Conservation (phyloP, 1,284 basidiomycete genomes). For the Cryptococcus sp. region DNA sequence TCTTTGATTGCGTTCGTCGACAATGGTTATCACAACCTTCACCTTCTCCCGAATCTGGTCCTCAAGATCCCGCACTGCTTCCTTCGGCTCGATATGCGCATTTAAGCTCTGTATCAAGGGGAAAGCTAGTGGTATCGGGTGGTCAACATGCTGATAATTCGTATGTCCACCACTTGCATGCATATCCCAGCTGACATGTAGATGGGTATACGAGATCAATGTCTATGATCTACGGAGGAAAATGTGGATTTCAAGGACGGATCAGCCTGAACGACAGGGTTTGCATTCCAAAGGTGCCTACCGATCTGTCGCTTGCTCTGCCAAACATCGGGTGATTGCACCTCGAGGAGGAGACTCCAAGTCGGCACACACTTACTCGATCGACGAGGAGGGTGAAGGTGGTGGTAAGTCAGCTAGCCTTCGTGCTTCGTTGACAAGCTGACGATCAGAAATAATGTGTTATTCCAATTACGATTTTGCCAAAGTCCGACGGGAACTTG, state of each 20-base stretch:
- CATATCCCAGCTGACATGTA: constrained; percentile 49
- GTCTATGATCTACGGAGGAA: constrained; percentile 70
- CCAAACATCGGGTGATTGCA: constrained; percentile 60
- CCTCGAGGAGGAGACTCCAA: constrained; percentile 47
- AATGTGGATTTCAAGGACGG: constrained; percentile 67
- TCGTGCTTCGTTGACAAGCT: constrained; percentile 38
- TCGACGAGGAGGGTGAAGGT: constrained; percentile 41
- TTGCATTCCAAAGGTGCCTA: constrained; percentile 84
- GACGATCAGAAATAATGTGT: constrained; percentile 46
- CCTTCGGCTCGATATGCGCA: constrained; percentile 87
- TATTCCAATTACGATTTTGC: constrained; percentile 65
- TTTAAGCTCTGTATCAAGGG: constrained; percentile 73
- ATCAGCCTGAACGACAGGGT: constrained; percentile 60
- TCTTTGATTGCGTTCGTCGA: constrained; percentile 67
- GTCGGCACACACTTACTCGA: constrained; percentile 24
- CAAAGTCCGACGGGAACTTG: constrained; percentile 86
- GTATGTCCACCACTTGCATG: constrained; percentile 11
- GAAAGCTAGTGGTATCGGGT: constrained; percentile 85
- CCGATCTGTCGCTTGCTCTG: constrained; percentile 77
- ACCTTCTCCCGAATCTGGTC: constrained; percentile 6
- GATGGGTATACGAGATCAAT: constrained; percentile 82
- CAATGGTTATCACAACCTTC: constrained; percentile 59
- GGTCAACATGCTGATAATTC: constrained; percentile 69
- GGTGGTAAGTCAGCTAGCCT: constrained; percentile 59
- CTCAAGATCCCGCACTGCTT: constrained; percentile 47